Evolutionary conservation across 225 moss, liverwort and hornwort species (phyloP), one percentile per base, ranked within the genome.

Genomic region (Neckera pumila): DNA sequence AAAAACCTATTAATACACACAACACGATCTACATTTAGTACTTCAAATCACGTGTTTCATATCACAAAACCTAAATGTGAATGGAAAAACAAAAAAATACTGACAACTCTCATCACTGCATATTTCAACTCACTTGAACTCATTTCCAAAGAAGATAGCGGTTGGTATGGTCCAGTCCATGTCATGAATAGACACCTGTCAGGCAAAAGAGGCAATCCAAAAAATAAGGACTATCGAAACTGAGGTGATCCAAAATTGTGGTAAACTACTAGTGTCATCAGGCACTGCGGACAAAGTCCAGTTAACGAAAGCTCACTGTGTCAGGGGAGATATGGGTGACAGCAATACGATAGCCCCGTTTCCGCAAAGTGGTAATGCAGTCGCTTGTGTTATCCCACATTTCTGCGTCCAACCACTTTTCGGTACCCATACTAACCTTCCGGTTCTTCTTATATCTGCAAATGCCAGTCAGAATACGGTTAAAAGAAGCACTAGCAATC

Each of bases 91-190:
- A 83, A 88, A 25, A 47, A 66, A 86, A 45, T 81, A 19, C 57
- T 73, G 84, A 81, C 51, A 36, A 23, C 84, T 84, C 61, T 77
- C 38, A 64, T 87, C 57, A 56, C 45, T 56, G 74, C 74, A 88
- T 43, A n/a, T 76, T 45, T 74, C 49, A 66, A 89, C 92, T 91
- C 86, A 92, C 92, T 89, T 91, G 84, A 85, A 88, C 83, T 92
- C 92, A 57, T 91, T 92, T 36, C 99, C 99, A 51, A 99, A 90
- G 54, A 99, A 83, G 76, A 99, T 86, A 73, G 99, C 99, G 20
- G 99, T 99, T 86, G 99, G 99, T 78, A 99, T 94, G 45, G 96
- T 99, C 99, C 99, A 99, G 88, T 99, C 99, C 89, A 99, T 95
- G 88, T 99, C 96, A 90, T 97, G 95, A 87, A 99, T 94, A 82